Evolutionary conservation across 1,284 basidiomycete species (phyloP).

Genomic region (Psilocybe mexicana): DNA sequence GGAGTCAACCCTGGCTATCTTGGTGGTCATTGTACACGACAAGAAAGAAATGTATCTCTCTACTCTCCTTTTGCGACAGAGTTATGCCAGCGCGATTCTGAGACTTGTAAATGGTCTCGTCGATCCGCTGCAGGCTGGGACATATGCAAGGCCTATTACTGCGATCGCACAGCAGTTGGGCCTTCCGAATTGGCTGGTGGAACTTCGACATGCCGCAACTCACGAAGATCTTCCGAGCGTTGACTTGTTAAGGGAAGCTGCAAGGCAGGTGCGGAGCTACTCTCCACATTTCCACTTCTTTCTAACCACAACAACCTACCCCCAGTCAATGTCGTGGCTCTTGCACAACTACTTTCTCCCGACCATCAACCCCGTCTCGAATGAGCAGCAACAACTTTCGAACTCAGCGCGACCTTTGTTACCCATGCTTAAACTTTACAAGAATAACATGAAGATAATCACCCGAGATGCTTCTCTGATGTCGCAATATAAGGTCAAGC

Average conservation of each 20-base stretch:
- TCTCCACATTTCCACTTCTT: not conserved
- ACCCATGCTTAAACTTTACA: constrained; percentile 71
- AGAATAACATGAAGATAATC: constrained; percentile 59
- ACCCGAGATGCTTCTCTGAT: constrained; percentile 63
- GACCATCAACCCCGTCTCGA: constrained; percentile 59
- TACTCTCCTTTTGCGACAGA: constrained; percentile 56
- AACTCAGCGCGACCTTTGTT: constrained; percentile 48
- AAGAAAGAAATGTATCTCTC: constrained; percentile 32
- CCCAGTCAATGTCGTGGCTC: constrained; percentile 76
- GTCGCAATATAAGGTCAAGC: constrained; percentile 48
- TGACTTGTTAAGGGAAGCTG: constrained; percentile 75
- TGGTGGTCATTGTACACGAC: constrained; percentile 64
- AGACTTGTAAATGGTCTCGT: constrained; percentile 94
- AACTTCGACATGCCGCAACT: constrained; percentile 91
- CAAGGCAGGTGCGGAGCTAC: constrained; percentile 56
- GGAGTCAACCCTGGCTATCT: constrained; percentile 69
- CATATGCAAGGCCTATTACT: constrained; percentile 87
- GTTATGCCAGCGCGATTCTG: constrained; percentile 78
- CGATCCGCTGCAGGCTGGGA: constrained; percentile 88
- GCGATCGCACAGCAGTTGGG: constrained; percentile 86
- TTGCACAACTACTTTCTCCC: constrained; percentile 81
- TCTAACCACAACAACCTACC: not conserved
- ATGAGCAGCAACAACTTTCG: constrained; percentile 26
- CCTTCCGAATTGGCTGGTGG: constrained; percentile 89
- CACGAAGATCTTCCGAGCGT: constrained; percentile 95